A percentile compares a stretch with the other conserved stretches of the same genome.
phyloP scores from a whole-genome alignment of 805 yeast species.

The Priceomyces melissophilus region DNA sequence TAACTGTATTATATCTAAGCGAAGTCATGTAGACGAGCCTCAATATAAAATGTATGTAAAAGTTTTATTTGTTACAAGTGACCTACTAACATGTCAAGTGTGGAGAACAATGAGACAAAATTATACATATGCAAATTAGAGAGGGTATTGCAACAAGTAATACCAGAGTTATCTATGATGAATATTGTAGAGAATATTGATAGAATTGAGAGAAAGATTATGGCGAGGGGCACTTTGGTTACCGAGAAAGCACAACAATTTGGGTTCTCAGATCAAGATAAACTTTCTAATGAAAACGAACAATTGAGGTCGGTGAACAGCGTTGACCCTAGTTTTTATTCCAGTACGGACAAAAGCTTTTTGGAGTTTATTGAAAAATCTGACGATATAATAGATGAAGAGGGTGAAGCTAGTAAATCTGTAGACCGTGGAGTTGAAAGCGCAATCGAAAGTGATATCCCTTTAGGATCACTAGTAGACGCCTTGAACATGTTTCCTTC shows the following conservation, averaged over 20 bases:
- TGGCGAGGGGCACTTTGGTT: conserved; percentile 2
- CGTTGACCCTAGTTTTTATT: conserved; percentile 6
- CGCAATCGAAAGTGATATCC: conserved; percentile 1
- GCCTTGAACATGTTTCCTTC: conserved; percentile 10
- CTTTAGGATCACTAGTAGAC: conserved; percentile 7
- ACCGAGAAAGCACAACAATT: not conserved
- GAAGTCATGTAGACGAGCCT: too few species aligned
- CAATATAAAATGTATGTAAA: conserved; percentile 3
- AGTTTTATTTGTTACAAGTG: not conserved
- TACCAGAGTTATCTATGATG: conserved; percentile 8
- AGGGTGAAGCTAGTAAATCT: not conserved
- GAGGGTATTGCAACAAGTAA: conserved; percentile 10
- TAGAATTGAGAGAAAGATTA: conserved; percentile 10
- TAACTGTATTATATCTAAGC: too few species aligned
- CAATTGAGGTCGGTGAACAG: not conserved
- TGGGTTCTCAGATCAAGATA: not conserved
- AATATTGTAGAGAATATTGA: conserved; percentile 10
- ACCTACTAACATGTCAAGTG: not conserved
- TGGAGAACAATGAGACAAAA: not conserved
- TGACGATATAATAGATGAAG: not conserved
- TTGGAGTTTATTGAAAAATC: conserved; percentile 11
- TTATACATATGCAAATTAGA: conserved; percentile 11
- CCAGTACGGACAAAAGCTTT: conserved; percentile 16
- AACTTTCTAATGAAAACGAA: not conserved
- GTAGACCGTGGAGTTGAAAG: conserved; percentile 2